These are phyloP conservation scores for Nicotiana attenuata DNA, from an alignment of 257 asterid species.

Conservation along the genomic window DNA sequence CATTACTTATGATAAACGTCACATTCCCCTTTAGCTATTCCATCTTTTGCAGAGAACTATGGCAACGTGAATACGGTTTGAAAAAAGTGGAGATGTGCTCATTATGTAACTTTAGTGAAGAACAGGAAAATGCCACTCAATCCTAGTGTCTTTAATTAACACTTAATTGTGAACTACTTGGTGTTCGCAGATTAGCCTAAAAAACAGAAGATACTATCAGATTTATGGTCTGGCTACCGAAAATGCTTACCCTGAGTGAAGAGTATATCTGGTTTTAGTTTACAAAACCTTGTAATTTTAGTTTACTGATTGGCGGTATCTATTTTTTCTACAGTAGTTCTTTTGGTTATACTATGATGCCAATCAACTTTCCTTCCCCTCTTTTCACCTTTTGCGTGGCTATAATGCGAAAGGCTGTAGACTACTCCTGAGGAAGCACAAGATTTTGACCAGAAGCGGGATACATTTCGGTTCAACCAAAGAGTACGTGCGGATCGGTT, in stretches of 20 bases:
- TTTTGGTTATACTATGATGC: neutral
- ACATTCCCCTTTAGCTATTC: too few species aligned
- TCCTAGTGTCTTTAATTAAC: too few species aligned
- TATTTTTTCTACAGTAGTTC: neutral
- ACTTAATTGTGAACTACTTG: too few species aligned
- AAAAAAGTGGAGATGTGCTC: too few species aligned
- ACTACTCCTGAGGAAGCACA: conserved; percentile 57
- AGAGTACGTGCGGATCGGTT: conserved; percentile 58
- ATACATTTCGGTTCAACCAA: conserved; percentile 60
- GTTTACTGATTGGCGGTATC: neutral
- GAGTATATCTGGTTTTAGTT: too few species aligned
- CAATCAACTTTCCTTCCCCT: neutral
- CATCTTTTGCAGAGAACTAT: neutral
- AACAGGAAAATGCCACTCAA: too few species aligned
- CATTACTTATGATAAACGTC: too few species aligned
- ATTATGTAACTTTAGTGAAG: too few species aligned
- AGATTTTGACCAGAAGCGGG: conserved; percentile 71
- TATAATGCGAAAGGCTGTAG: conserved; percentile 62
- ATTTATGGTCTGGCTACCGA: neutral
- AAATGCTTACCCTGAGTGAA: conserved; percentile 57
- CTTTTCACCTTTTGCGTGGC: conserved; percentile 74
- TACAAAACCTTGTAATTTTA: conserved; percentile 63
- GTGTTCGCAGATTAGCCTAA: too few species aligned
- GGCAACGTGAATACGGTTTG: neutral
- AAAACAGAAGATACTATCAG: neutral